Base-by-base conservation (phyloP, 225 moss, liverwort and hornwort species). In the Ulota crispa region DNA sequence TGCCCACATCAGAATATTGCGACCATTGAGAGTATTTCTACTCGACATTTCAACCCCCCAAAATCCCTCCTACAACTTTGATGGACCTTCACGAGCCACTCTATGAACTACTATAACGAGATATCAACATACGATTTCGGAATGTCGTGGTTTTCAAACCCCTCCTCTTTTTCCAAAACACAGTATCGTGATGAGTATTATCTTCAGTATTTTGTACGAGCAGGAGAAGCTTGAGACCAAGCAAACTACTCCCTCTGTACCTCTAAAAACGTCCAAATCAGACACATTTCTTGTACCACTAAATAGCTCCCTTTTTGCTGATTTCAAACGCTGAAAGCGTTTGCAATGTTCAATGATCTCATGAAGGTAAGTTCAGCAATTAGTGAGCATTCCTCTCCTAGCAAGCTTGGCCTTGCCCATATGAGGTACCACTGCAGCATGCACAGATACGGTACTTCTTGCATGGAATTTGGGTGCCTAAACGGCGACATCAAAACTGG, bases 1-100 rank as follows among this genome's bases (percentile, higher is more conserved):
- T 27, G n/a, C 9, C 36, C 26, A 79, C 28, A 56, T 81, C 75
- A 84, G 81, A 42, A 71, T 39, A 60, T 59, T 69, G 78, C 53
- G 6, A 30, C 39, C 60, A 61, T 15, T 59, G 9, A 26, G 19
- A 12, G 36, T 60, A 36, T 24, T 41, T 42, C 32, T 53, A 69
- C 43, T 24, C 52, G 5, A n/a, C 60, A 43, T 36, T 52, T 68
- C 6, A 52, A 54, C 14, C 14, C 27, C 61, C 37, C 59, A 24
- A 66, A 59, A 60, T 10, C 26, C 34, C 11, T 50, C 18, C 50
- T 50, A 50, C 50, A 18, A 50, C 47, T 18, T 50, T 18, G 36
- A 36, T 39, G 67, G 15, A 65, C 24, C 16, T 16, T 16, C 78
- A 67, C 73, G 68, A 66, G 7, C 32, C 34, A 36, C 21, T 65